Percentiles rank a stretch among this genome's conserved stretches.
phyloP scores from a whole-genome alignment of 2,329 filamentous ascomycete genomes.

The Diaporthe humulicola region DNA sequence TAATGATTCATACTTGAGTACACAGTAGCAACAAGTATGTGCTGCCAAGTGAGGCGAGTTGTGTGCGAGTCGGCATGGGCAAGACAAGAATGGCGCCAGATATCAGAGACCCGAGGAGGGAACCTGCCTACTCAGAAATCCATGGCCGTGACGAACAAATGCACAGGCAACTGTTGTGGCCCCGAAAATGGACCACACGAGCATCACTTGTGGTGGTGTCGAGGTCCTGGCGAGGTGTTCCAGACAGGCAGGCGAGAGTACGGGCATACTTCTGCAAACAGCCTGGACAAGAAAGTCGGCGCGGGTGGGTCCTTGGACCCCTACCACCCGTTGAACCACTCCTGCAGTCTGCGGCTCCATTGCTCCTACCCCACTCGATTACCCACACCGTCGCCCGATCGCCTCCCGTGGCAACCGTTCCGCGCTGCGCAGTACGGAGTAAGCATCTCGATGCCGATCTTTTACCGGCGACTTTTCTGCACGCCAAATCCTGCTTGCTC shows the following conservation, averaged over 20 bases:
- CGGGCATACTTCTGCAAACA: background rate
- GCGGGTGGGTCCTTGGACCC: background rate
- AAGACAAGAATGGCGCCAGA: too few relatives aligned
- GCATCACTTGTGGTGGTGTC: background rate
- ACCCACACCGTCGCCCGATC: conserved; percentile 6
- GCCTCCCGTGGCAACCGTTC: background rate
- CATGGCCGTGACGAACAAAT: background rate
- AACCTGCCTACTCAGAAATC: background rate
- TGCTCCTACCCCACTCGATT: background rate
- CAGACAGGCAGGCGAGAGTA: background rate
- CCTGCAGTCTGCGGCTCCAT: conserved; percentile 20
- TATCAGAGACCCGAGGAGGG: background rate
- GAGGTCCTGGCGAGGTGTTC: background rate
- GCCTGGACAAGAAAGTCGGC: background rate
- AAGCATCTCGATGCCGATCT: conserved; percentile 4
- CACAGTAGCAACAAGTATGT: background rate
- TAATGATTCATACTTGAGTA: conserved; percentile 6
- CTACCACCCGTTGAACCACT: background rate
- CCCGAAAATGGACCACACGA: background rate
- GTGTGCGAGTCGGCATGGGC: conserved; percentile 7
- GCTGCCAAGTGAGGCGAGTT: background rate
- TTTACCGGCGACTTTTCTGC: background rate
- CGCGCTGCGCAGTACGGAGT: background rate
- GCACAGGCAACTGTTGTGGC: background rate
- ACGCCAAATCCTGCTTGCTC: background rate